phyloP scores from a whole-genome alignment of 306 rosid genomes.

The Medicago arabica region DNA sequence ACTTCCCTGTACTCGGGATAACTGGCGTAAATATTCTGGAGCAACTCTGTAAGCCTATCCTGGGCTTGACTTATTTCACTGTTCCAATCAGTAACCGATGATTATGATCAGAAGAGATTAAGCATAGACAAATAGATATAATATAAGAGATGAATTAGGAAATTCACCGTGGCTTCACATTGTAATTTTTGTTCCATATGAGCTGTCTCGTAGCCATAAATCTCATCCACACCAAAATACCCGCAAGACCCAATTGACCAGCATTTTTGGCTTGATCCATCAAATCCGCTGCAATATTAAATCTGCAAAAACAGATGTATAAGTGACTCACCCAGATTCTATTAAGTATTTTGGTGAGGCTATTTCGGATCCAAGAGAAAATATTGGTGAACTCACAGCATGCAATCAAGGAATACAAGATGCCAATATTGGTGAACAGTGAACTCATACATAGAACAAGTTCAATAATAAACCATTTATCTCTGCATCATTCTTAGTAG shows the following conservation, averaged over 20 bases:
- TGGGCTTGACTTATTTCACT: conserved; percentile 98
- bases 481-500: background rate
- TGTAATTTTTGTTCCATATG: conserved; percentile 97
- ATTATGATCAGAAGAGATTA: conserved; percentile 38
- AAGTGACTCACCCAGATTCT: conserved; percentile 33
- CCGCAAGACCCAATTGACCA: conserved; percentile 83
- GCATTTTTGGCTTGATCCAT: conserved; percentile 74
- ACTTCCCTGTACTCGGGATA: conserved; percentile 80
- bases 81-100: conserved; percentile 45
- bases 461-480: background rate
- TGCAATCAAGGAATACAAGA: background rate
- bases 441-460: conserved; percentile 7
- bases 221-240: conserved; percentile 97
- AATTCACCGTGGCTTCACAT: conserved; percentile 96
- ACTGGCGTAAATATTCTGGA: conserved; percentile 72
- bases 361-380: conserved; percentile 8
- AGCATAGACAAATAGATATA: conserved; percentile 16
- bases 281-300: conserved; percentile 95
- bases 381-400: conserved; percentile 13
- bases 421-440: background rate
- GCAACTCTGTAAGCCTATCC: conserved; percentile 88
- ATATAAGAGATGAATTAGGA: conserved; percentile 37
- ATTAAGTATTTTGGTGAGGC: conserved; percentile 29
- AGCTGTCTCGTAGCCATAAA: conserved; percentile 99
- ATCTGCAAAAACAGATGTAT: conserved; percentile 60